Percentiles rank a stretch among this genome's conserved stretches.
Evolutionary conservation across 2,329 filamentous ascomycete species (phyloP).

Genomic region (Ophiostoma angusticollis): DNA sequence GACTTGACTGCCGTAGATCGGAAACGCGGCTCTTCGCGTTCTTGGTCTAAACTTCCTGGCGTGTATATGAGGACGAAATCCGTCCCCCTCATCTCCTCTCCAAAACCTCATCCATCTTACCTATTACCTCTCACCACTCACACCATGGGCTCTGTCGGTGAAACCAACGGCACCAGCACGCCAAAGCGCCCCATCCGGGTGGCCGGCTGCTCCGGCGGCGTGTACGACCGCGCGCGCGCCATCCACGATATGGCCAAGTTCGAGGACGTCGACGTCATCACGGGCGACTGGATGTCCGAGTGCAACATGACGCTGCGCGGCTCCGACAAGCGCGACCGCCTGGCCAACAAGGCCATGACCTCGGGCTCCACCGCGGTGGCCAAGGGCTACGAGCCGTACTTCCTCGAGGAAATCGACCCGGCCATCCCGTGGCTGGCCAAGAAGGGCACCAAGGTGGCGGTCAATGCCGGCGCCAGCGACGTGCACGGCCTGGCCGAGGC

Average conservation of each 20-base stretch:
- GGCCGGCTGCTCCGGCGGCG: constrained; percentile 22
- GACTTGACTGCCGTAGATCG: no score
- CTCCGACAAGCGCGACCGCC: constrained; percentile 18
- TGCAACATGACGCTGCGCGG: constrained; percentile 20
- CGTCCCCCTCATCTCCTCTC: background rate
- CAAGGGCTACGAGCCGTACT: constrained; percentile 23
- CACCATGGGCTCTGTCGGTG: constrained; percentile 9
- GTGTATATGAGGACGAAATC: no score
- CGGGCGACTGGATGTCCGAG: constrained; percentile 22
- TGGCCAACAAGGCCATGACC: constrained; percentile 14
- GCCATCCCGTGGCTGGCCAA: constrained; percentile 18
- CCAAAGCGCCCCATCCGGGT: constrained; percentile 18
- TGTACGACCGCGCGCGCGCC: constrained; percentile 28
- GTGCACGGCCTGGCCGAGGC: constrained; percentile 14
- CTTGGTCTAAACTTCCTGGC: no score
- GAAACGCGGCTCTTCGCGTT: constrained; percentile 2
- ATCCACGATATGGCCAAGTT: constrained; percentile 24
- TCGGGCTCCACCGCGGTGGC: constrained; percentile 18
- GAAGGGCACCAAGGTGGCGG: constrained; percentile 19
- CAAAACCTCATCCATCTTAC: background rate
- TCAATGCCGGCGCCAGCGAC: constrained; percentile 22
- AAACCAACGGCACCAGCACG: constrained; percentile 7
- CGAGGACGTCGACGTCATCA: constrained; percentile 20
- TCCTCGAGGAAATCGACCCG: constrained; percentile 21
- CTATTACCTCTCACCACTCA: background rate